These are phyloP conservation scores for Cylindrotheca fusiformis DNA, from an alignment of 108 stramenopile species.

Conservation along the genomic window DNA sequence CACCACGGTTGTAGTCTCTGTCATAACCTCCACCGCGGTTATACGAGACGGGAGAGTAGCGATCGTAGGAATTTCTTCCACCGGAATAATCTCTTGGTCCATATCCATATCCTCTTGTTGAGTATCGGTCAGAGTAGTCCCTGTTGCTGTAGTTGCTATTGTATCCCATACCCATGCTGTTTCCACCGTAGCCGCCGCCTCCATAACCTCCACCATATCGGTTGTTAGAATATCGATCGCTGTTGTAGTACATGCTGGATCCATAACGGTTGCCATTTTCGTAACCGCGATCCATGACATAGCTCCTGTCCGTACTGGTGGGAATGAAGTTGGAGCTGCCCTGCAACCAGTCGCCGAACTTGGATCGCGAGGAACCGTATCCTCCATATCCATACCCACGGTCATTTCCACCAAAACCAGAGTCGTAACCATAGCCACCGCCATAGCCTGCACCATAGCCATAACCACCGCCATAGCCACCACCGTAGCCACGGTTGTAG, in stretches of 20 bases:
- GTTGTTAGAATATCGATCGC: background rate
- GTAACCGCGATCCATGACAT: background rate
- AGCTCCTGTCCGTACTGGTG: background rate
- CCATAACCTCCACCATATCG: background rate
- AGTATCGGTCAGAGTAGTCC: too few species aligned
- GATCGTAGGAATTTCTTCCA: background rate
- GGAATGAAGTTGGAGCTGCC: background rate
- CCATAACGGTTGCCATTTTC: background rate
- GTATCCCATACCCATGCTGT: background rate
- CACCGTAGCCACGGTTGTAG: slow-evolving; percentile 1
- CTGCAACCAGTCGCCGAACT: background rate
- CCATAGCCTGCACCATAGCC: background rate
- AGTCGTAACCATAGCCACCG: background rate
- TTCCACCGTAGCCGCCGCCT: background rate
- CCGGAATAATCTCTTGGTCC: background rate
- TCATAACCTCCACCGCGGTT: background rate
- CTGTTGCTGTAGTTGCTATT: background rate
- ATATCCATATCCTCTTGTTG: too few species aligned
- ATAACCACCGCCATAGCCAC: background rate
- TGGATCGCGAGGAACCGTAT: background rate
- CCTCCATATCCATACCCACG: background rate
- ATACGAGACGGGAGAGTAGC: background rate
- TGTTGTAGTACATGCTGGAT: background rate
- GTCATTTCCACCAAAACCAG: background rate
- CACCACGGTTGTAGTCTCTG: background rate